These are phyloP conservation scores for Bacidia gigantensis DNA, from an alignment of 495 filamentous ascomycete genomes.

Conservation along the genomic window DNA sequence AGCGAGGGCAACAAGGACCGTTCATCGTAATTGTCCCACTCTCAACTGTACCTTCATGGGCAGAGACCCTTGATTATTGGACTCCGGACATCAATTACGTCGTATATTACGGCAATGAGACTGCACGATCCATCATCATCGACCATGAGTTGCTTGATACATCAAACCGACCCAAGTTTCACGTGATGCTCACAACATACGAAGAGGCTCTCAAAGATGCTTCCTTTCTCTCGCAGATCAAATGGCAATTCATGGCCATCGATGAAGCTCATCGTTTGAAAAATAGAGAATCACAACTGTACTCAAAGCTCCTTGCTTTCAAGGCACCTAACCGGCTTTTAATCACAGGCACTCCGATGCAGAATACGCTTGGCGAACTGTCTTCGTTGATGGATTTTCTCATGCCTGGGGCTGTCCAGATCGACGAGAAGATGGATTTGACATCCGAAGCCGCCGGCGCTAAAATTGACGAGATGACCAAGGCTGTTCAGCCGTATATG, in stretches of 20 bases:
- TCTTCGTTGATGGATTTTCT: constrained; percentile 89
- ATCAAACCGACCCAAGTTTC: constrained; percentile 82
- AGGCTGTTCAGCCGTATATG: constrained; percentile 76
- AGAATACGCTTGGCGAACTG: constrained; percentile 89
- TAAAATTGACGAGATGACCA: constrained; percentile 57
- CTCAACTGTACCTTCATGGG: constrained; percentile 94
- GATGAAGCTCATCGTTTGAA: constrained; percentile 97
- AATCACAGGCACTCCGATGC: constrained; percentile 94
- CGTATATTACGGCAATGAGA: constrained; percentile 81
- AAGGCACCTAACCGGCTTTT: constrained; percentile 72
- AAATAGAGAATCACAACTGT: constrained; percentile 87
- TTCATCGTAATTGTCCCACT: constrained; percentile 92
- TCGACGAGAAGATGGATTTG: constrained; percentile 82
- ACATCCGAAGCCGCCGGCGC: constrained; percentile 51
- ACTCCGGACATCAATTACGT: constrained; percentile 94
- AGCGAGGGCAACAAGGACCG: constrained; percentile 76
- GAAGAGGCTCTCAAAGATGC: constrained; percentile 81
- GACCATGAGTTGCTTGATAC: constrained; percentile 70
- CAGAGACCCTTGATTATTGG: constrained; percentile 94
- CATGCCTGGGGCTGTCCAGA: constrained; percentile 72
- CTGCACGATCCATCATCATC: constrained; percentile 64
- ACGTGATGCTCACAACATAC: constrained; percentile 88
- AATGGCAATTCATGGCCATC: constrained; percentile 93
- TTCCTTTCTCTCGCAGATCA: constrained; percentile 66
- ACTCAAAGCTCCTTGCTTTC: constrained; percentile 70